Conservation (phyloP, 2,329 filamentous ascomycete genomes). For the Elsinoe necatrix region DNA sequence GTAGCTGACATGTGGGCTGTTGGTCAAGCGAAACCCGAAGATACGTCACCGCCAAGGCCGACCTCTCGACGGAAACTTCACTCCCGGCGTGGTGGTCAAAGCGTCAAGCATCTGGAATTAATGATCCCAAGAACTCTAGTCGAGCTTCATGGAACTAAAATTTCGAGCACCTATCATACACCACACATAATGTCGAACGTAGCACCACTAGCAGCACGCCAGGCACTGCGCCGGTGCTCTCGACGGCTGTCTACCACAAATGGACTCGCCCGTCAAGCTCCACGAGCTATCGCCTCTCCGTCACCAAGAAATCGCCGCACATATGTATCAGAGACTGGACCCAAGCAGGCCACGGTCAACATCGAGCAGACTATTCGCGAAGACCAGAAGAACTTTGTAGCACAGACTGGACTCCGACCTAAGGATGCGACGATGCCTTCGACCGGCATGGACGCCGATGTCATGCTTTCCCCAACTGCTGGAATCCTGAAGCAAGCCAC, state of each 20-base stretch:
- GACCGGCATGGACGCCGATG: conserved; percentile 51
- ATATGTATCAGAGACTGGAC: conserved; percentile 80
- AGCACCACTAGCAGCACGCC: conserved; percentile 62
- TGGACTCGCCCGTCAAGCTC: conserved; percentile 23
- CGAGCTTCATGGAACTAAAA: not conserved
- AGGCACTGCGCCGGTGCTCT: conserved; percentile 56
- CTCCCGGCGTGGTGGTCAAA: not conserved
- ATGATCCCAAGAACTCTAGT: not conserved
- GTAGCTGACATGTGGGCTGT: conserved; percentile 9
- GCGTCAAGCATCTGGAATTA: conserved; percentile 11
- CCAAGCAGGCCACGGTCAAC: conserved; percentile 69
- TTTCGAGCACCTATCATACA: not conserved
- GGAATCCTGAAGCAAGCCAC: conserved; percentile 86
- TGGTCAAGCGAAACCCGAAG: not conserved
- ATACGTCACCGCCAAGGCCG: conserved; percentile 13
- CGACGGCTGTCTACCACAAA: conserved; percentile 41
- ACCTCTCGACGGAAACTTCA: conserved; percentile 1
- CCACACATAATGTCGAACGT: conserved; percentile 36
- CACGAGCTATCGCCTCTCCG: conserved; percentile 34
- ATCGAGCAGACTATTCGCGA: conserved; percentile 76
- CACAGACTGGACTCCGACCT: conserved; percentile 47
- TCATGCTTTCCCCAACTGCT: conserved; percentile 61
- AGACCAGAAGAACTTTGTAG: conserved; percentile 70
- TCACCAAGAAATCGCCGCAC: conserved; percentile 42
- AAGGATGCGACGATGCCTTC: conserved; percentile 52